A percentile compares a stretch with the other conserved stretches of the same genome.
These are phyloP conservation scores for Diaporthe batatas DNA, from an alignment of 2,329 filamentous ascomycete genomes.

Conservation along the genomic window DNA sequence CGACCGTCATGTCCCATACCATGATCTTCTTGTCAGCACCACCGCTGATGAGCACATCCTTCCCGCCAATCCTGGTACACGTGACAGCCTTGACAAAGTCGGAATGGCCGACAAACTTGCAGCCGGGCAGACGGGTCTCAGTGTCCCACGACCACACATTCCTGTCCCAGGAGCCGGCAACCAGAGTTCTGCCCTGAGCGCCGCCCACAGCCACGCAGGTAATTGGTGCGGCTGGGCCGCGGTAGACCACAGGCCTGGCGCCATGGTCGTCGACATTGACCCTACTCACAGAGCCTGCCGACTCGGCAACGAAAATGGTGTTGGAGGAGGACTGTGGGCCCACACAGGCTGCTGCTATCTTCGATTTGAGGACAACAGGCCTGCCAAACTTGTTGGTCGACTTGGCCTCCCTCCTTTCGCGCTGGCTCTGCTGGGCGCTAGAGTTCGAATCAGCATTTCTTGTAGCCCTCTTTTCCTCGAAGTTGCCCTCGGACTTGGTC, in stretches of 20 bases:
- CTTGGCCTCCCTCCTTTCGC: constrained; percentile 76
- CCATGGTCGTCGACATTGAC: constrained; percentile 74
- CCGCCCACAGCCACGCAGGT: constrained; percentile 80
- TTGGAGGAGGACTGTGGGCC: constrained; percentile 73
- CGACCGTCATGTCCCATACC: constrained; percentile 82
- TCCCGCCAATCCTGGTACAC: constrained; percentile 70
- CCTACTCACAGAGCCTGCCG: constrained; percentile 82
- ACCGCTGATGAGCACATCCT: constrained; percentile 77
- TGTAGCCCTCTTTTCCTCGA: constrained; percentile 32
- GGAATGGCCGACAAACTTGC: constrained; percentile 79
- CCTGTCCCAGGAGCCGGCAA: constrained; percentile 96
- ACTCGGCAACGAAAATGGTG: constrained; percentile 85
- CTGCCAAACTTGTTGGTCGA: constrained; percentile 82
- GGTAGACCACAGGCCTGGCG: constrained; percentile 67
- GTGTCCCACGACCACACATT: constrained; percentile 87
- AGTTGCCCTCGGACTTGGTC: too few species aligned
- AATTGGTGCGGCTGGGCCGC: constrained; percentile 83
- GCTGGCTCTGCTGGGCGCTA: constrained; percentile 64
- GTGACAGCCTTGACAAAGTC: constrained; percentile 93
- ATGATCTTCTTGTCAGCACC: constrained; percentile 85
- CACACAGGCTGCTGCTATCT: constrained; percentile 80
- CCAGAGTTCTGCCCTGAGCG: constrained; percentile 70
- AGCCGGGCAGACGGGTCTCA: constrained; percentile 65
- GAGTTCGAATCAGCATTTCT: background rate
- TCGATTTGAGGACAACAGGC: constrained; percentile 85